Evolutionary conservation across 208 protist species (phyloP).

Genomic region (Leishmania turanica): DNA sequence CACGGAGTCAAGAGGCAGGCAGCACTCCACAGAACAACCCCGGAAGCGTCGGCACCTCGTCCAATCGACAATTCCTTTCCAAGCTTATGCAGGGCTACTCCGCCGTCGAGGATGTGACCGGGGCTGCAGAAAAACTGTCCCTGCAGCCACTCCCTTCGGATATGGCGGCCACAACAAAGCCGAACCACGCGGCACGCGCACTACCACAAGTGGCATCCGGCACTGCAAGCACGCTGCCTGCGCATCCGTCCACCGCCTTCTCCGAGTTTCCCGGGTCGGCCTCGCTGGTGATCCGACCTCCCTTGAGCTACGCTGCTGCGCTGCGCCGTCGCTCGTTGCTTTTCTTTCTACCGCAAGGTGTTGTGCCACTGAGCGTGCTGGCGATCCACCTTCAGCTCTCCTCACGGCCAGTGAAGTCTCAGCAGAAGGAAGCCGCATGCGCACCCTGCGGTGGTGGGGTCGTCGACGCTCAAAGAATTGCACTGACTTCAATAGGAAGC

Average conservation of each 20-base stretch:
- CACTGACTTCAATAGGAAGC: neutral
- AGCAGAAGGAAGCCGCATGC: neutral
- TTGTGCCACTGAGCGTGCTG: constrained; percentile 35
- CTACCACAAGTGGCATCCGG: neutral
- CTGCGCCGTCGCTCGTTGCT: constrained; percentile 51
- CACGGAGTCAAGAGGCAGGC: neutral
- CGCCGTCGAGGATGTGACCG: neutral
- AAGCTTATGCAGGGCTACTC: constrained; percentile 6
- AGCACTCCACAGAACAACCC: neutral
- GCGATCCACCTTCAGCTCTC: neutral
- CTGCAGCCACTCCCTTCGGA: neutral
- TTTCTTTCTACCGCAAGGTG: constrained; percentile 52
- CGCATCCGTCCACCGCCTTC: neutral
- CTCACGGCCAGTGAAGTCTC: neutral
- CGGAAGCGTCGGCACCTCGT: neutral
- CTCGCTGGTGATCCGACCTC: neutral
- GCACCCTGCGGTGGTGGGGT: no score
- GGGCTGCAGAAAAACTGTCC: neutral
- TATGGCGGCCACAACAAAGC: neutral
- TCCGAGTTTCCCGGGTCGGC: neutral
- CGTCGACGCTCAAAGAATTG: neutral
- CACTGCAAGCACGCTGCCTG: neutral
- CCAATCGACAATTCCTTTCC: constrained; percentile 14
- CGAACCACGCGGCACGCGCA: neutral
- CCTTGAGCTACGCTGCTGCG: constrained; percentile 22